A percentile compares a stretch with the other conserved stretches of the same genome.
Conservation (phyloP, 2,329 filamentous ascomycete species). For the Colletotrichum tamarilloi region DNA sequence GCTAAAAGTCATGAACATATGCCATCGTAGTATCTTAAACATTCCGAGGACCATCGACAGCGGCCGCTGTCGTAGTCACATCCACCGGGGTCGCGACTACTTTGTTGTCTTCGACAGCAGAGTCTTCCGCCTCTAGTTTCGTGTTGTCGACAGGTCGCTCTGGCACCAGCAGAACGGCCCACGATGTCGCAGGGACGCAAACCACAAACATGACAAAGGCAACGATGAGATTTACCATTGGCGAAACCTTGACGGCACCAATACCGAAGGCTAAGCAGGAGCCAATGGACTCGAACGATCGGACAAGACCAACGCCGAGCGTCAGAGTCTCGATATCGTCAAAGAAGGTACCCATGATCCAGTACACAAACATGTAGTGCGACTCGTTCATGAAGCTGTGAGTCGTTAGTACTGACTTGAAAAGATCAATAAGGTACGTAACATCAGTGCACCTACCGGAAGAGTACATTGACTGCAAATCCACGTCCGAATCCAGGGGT, state of each 20-base stretch:
- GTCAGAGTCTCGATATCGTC: conserved; percentile 63
- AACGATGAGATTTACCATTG: conserved; percentile 60
- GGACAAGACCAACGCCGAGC: conserved; percentile 57
- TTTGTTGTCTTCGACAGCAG: background rate
- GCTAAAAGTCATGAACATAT: background rate
- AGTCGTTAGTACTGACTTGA: background rate
- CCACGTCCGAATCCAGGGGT: conserved; percentile 55
- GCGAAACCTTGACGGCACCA: conserved; percentile 55
- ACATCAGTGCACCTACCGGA: conserved; percentile 47
- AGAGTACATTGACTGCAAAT: conserved; percentile 59
- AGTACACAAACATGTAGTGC: conserved; percentile 64
- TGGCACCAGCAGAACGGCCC: conserved; percentile 50
- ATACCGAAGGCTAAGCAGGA: conserved; percentile 59
- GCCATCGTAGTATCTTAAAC: background rate
- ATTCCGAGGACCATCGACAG: conserved; percentile 5
- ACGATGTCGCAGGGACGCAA: conserved; percentile 49
- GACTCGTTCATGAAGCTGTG: conserved; percentile 60
- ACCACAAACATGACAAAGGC: conserved; percentile 60
- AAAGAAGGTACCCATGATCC: conserved; percentile 62
- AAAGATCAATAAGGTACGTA: too few relatives aligned
- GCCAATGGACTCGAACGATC: conserved; percentile 61
- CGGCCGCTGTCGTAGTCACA: conserved; percentile 3
- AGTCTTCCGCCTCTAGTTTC: conserved; percentile 2
- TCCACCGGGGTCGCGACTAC: background rate
- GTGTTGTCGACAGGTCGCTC: conserved; percentile 44